Evolutionary conservation across 2,329 filamentous ascomycete species (phyloP).

Genomic region (Venturia pyrina): DNA sequence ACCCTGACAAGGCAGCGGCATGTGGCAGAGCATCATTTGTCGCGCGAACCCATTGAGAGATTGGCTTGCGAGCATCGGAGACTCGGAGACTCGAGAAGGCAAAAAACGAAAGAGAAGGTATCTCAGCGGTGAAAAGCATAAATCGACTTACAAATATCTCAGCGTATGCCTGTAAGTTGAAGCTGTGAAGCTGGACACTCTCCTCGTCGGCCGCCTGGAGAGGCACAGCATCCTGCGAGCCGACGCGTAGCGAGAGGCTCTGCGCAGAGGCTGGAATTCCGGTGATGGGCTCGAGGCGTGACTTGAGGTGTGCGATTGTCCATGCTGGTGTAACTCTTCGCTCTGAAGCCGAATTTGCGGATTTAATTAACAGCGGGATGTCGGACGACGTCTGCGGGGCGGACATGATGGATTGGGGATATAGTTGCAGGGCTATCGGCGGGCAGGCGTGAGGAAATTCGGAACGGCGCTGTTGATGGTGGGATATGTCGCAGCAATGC

Average conservation of each 20-base stretch:
- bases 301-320: conserved; percentile 74
- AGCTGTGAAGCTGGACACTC: conserved; percentile 50
- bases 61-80: not conserved
- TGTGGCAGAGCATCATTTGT: conserved; percentile 9
- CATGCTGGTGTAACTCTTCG: conserved; percentile 87
- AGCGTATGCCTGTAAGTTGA: conserved; percentile 62
- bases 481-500: not conserved
- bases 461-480: not conserved
- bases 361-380: conserved; percentile 64
- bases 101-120: not conserved
- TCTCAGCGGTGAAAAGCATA: not conserved
- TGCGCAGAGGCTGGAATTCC: conserved; percentile 78
- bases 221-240: conserved; percentile 51
- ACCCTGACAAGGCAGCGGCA: conserved; percentile 1
- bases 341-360: conserved; percentile 71
- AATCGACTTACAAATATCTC: conserved; percentile 63
- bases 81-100: not conserved
- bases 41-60: not conserved
- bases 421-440: not conserved
- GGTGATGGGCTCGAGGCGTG: conserved; percentile 84
- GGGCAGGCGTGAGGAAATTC: not conserved
- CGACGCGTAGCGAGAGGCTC: conserved; percentile 60
- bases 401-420: not conserved
- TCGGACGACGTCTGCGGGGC: conserved; percentile 27
- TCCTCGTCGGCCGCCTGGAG: conserved; percentile 68